Evolutionary conservation across 495 filamentous ascomycete species (phyloP).

Genomic region (Lophiostoma macrostomum): DNA sequence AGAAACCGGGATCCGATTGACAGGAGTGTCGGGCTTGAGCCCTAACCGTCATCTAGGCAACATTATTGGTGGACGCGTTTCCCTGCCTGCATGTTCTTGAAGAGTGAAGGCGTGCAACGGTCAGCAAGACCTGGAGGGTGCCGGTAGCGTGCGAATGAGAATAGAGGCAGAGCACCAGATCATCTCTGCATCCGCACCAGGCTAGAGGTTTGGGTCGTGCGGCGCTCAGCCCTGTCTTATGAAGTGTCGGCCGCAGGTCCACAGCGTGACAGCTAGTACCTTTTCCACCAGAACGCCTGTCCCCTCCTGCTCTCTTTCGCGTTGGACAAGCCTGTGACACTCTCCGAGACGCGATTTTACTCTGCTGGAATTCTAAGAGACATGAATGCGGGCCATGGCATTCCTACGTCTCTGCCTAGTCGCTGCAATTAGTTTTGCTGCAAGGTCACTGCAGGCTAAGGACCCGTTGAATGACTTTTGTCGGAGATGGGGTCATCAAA

Average conservation of each 20-base stretch:
- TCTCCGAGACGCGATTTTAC: slow-evolving; percentile 9
- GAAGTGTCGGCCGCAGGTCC: slow-evolving; percentile 5
- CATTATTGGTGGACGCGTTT: slow-evolving; percentile 16
- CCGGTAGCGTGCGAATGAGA: slow-evolving; percentile 23
- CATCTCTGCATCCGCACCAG: slow-evolving; percentile 13
- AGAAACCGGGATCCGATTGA: no score
- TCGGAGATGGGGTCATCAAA: slow-evolving; percentile 51
- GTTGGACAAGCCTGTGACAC: slow-evolving; percentile 3
- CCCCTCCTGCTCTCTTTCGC: background rate
- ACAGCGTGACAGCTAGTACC: slow-evolving; percentile 3
- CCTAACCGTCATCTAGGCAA: slow-evolving; percentile 1
- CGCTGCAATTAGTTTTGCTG: slow-evolving; percentile 25
- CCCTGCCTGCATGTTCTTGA: slow-evolving; percentile 16
- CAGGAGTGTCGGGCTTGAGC: slow-evolving; percentile 11
- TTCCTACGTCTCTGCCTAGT: slow-evolving; percentile 20
- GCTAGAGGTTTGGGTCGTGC: slow-evolving; percentile 3
- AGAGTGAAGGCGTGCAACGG: slow-evolving; percentile 15
- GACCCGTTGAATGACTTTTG: slow-evolving; percentile 51
- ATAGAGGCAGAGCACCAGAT: slow-evolving; percentile 11
- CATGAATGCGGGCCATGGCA: slow-evolving; percentile 26
- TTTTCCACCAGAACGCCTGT: no score
- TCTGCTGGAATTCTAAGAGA: background rate
- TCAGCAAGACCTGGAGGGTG: slow-evolving; percentile 19
- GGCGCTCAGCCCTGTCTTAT: slow-evolving; percentile 26
- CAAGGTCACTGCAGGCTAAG: slow-evolving; percentile 27